A percentile compares a stretch with the other conserved stretches of the same genome.
These are phyloP conservation scores for Fusarium sp. DNA, from an alignment of 2,329 filamentous ascomycete species.

Conservation along the genomic window DNA sequence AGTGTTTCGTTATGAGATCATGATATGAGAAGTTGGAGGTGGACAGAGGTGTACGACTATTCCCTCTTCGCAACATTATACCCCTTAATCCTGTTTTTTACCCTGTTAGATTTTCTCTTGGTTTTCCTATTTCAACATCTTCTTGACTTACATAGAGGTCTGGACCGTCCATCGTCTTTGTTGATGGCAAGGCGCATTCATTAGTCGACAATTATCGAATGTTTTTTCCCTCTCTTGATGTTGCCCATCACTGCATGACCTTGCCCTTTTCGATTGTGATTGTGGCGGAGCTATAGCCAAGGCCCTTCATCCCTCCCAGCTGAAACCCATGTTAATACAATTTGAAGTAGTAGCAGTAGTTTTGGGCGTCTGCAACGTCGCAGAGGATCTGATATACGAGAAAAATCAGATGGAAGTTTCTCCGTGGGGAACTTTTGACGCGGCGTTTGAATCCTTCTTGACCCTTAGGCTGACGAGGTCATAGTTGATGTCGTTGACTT, in stretches of 20 bases:
- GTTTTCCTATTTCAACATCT: slow-evolving; percentile 1
- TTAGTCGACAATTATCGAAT: slow-evolving; percentile 27
- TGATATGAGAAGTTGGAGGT: slow-evolving; percentile 12
- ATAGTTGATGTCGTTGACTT: not conserved
- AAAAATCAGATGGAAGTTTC: not conserved
- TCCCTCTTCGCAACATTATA: slow-evolving; percentile 18
- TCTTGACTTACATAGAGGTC: slow-evolving; percentile 32
- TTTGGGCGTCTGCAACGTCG: not conserved
- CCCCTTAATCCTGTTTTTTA: slow-evolving; percentile 29
- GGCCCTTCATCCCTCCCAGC: not conserved
- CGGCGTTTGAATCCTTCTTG: not conserved
- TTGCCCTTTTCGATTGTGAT: slow-evolving; percentile 30
- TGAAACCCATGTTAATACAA: slow-evolving; percentile 4
- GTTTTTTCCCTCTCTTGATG: slow-evolving; percentile 14
- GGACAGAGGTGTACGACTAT: slow-evolving; percentile 28
- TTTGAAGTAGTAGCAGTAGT: not conserved
- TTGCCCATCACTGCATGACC: not conserved
- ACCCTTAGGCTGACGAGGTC: not conserved
- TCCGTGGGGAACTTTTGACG: not conserved
- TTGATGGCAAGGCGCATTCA: slow-evolving; percentile 16
- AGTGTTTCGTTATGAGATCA: slow-evolving; percentile 35
- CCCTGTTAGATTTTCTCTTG: slow-evolving; percentile 9
- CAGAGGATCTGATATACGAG: slow-evolving; percentile 1
- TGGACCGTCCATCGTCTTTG: not conserved
- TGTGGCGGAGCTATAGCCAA: slow-evolving; percentile 34